phyloP scores from a whole-genome alignment of 2,329 filamentous ascomycete species.

The Calonectria hawksworthii region DNA sequence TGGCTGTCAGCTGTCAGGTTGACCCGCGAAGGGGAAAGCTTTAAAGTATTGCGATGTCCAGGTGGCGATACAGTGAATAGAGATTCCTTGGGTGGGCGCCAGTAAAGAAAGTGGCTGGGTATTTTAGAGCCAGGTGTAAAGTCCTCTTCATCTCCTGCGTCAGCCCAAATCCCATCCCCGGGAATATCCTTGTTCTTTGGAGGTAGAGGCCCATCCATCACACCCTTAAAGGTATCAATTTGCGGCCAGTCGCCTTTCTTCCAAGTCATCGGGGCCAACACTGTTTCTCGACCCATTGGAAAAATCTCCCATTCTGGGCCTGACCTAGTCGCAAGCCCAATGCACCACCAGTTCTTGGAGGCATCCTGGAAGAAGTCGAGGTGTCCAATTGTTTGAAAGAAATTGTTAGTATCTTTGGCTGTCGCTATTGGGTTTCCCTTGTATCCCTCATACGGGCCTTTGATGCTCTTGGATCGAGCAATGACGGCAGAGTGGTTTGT shows the following conservation, averaged over 20 bases:
- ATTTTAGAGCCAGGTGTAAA: neutral
- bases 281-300: constrained; percentile 68
- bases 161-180: neutral
- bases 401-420: constrained; percentile 52
- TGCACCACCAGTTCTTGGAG: constrained; percentile 60
- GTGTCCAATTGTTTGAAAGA: constrained; percentile 61
- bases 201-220: constrained; percentile 49
- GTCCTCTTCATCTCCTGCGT: neutral
- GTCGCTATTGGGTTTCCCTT: constrained; percentile 61
- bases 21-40: constrained; percentile 61
- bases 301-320: constrained; percentile 56
- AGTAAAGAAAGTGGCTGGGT: neutral
- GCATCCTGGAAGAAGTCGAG: constrained; percentile 60
- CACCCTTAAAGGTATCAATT: constrained; percentile 39
- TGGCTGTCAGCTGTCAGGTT: constrained; percentile 63
- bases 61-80: neutral
- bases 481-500: constrained; percentile 58
- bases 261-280: constrained; percentile 64
- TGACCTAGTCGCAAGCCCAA: constrained; percentile 59
- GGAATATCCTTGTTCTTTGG: neutral
- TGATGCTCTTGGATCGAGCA: constrained; percentile 55
- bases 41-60: neutral
- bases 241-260: constrained; percentile 61
- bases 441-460: constrained; percentile 59
- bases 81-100: neutral